phyloP scores from a whole-genome alignment of 306 rosid genomes.

The Dryas octopetala region DNA sequence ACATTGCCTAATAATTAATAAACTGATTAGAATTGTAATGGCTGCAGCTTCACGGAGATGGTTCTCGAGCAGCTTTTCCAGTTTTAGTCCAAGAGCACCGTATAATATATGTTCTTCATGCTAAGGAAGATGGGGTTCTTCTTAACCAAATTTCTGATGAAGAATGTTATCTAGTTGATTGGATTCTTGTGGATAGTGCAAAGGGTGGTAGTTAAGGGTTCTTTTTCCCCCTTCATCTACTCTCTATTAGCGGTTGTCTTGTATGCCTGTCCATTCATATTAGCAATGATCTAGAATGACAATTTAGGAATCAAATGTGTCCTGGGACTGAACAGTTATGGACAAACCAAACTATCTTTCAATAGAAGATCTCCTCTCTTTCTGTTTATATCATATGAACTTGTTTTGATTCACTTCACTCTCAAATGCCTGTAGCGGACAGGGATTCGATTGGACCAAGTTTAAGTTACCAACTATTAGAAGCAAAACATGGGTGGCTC shows the following conservation, averaged over 20 bases:
- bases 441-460: conserved; percentile 70
- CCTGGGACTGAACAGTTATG: too few relatives aligned
- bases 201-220: conserved; percentile 72
- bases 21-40: conserved; percentile 21
- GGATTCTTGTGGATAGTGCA: conserved; percentile 85
- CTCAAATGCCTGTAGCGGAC: conserved; percentile 53
- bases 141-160: conserved; percentile 58
- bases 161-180: conserved; percentile 69
- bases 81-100: conserved; percentile 47
- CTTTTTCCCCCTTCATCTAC: conserved; percentile 16
- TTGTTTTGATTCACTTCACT: conserved; percentile 10
- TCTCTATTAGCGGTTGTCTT: neutral
- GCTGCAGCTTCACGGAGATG: conserved; percentile 86
- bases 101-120: conserved; percentile 85
- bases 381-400: neutral
- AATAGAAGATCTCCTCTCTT: neutral
- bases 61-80: conserved; percentile 67
- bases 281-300: neutral
- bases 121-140: conserved; percentile 67
- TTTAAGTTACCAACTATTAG: conserved; percentile 62
- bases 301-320: neutral
- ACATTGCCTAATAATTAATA: neutral
- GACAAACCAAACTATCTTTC: too few relatives aligned
- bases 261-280: too few relatives aligned
- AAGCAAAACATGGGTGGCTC: conserved; percentile 91